Evolutionary conservation across 768 basidiomycete species (phyloP).

Genomic region (Phallus indusiatus): DNA sequence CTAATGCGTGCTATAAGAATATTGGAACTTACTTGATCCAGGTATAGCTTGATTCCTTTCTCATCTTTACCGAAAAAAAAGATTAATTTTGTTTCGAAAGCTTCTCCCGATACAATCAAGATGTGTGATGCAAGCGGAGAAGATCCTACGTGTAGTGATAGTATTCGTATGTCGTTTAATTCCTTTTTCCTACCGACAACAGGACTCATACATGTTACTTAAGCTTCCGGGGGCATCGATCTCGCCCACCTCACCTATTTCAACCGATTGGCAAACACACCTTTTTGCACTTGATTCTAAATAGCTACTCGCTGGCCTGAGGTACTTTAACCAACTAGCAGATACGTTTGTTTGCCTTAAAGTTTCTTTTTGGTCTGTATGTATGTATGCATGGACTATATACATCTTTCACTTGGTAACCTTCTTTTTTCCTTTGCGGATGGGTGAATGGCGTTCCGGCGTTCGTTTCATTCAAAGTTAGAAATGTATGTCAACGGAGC

Average conservation of each 20-base stretch:
- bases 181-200: not conserved
- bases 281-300: no score
- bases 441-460: no score
- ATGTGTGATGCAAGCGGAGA: slow-evolving; percentile 35
- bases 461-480: no score
- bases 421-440: no score
- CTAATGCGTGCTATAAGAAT: slow-evolving; percentile 26
- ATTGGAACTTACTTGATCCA: slow-evolving; percentile 41
- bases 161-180: slow-evolving; percentile 34
- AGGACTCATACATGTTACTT: not conserved
- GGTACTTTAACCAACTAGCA: not conserved
- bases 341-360: not conserved
- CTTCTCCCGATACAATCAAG: slow-evolving; percentile 24
- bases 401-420: no score
- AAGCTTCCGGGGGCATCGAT: slow-evolving; percentile 1
- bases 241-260: slow-evolving; percentile 1
- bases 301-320: no score
- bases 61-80: not conserved
- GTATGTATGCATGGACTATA: no score
- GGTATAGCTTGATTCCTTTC: slow-evolving; percentile 14
- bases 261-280: not conserved
- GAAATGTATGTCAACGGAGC: no score
- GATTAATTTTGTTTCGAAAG: slow-evolving; percentile 9
- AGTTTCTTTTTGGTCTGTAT: no score
- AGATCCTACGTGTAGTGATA: slow-evolving; percentile 38